Conservation (phyloP, 139 green algal genomes). For the Chlamydomonas asymmetrica region DNA sequence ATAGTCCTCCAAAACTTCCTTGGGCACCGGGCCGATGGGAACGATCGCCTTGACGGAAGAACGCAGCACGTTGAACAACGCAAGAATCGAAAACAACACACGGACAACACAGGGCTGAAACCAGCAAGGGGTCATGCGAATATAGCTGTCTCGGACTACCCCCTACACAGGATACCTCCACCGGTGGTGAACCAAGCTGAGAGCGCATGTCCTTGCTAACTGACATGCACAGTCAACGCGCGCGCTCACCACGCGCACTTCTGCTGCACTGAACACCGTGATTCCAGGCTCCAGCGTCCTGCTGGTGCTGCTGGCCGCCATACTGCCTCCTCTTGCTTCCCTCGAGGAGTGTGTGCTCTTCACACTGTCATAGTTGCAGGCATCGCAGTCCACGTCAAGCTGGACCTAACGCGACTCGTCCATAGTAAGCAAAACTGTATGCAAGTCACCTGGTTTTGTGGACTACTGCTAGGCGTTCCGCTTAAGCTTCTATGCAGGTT, state of each 20-base stretch:
- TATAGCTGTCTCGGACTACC: neutral
- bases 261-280: slow-evolving; percentile 63
- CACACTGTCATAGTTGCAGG: no score
- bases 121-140: neutral
- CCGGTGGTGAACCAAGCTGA: neutral
- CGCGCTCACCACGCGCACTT: slow-evolving; percentile 72
- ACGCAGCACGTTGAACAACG: neutral
- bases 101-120: neutral
- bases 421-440: no score
- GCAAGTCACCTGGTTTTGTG: no score
- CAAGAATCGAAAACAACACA: neutral
- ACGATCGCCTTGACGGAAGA: slow-evolving; percentile 63
- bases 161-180: neutral
- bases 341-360: neutral
- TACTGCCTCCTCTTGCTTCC: neutral
- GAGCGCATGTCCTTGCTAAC: neutral
- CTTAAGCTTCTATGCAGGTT: no score
- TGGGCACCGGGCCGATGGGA: slow-evolving; percentile 64
- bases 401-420: no score
- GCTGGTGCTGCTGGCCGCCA: no score
- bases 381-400: no score
- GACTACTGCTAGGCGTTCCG: no score
- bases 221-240: neutral
- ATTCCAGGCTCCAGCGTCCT: slow-evolving; percentile 63
- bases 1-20: slow-evolving; percentile 64